Conservation (phyloP, 140 eudicot species). For the Artemisia princeps region DNA sequence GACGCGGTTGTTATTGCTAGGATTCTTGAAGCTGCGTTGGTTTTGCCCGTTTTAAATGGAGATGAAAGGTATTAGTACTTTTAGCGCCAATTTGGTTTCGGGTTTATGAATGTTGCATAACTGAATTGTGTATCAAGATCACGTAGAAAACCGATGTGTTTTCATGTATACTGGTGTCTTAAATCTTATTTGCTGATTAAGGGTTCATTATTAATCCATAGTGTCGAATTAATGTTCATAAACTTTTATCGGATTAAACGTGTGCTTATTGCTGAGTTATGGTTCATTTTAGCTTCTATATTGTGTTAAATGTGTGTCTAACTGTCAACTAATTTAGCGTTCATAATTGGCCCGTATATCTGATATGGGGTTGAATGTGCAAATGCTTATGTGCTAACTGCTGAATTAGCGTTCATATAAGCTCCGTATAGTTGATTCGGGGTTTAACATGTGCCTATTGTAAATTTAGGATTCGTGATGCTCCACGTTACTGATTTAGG, state of each 20-base stretch:
- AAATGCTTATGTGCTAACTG: background rate
- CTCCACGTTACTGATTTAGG: constrained; percentile 4
- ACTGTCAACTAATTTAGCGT: background rate
- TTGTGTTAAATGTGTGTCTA: background rate
- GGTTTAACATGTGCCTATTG: background rate
- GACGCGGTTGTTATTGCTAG: constrained; percentile 75
- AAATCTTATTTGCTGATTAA: no score
- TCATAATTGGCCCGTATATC: background rate
- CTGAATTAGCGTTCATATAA: background rate
- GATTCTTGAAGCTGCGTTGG: constrained; percentile 69
- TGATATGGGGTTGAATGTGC: constrained; percentile 2
- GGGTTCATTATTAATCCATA: no score
- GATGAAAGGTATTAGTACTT: constrained; percentile 48
- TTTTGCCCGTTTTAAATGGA: constrained; percentile 52
- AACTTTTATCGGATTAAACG: no score
- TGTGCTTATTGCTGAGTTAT: no score
- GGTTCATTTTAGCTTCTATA: no score
- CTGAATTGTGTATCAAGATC: no score
- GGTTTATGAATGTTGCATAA: background rate
- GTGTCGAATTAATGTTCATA: no score
- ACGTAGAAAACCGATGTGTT: no score
- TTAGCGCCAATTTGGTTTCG: background rate
- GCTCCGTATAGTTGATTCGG: background rate
- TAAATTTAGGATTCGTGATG: constrained; percentile 6
- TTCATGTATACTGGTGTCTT: no score